Evolutionary conservation across 257 asterid species (phyloP).

Genomic region (Asclepias syriaca): DNA sequence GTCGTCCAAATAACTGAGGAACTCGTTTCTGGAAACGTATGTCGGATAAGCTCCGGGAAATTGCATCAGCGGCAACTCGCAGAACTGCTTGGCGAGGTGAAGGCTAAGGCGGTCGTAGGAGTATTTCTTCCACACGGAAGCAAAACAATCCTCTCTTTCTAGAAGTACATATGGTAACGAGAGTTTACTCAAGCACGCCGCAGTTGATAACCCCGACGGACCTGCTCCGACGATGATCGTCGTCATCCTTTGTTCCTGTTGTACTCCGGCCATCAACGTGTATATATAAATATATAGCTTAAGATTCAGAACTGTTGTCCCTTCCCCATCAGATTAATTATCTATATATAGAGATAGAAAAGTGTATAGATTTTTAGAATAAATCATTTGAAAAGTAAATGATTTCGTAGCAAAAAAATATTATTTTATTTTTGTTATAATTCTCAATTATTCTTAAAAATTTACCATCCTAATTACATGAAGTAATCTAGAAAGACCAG

Average conservation of each 20-base stretch:
- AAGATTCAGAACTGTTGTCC: not conserved
- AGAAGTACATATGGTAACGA: slow-evolving; percentile 54
- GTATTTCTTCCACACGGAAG: slow-evolving; percentile 66
- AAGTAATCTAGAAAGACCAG: too few species aligned
- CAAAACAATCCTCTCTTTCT: slow-evolving; percentile 66
- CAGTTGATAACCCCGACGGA: slow-evolving; percentile 67
- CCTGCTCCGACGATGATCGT: slow-evolving; percentile 70
- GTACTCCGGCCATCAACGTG: slow-evolving; percentile 6
- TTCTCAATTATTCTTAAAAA: too few species aligned
- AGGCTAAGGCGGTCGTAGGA: slow-evolving; percentile 75
- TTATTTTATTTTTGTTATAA: too few species aligned
- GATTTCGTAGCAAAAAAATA: too few species aligned
- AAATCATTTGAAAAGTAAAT: too few species aligned
- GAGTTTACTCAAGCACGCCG: slow-evolving; percentile 46
- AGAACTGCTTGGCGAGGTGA: slow-evolving; percentile 51
- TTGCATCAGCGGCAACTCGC: slow-evolving; percentile 49
- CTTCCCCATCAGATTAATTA: too few species aligned
- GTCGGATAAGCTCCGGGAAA: slow-evolving; percentile 46
- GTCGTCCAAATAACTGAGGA: slow-evolving; percentile 48
- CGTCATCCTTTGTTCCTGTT: slow-evolving; percentile 1
- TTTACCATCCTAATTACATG: too few species aligned
- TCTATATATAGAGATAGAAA: too few species aligned
- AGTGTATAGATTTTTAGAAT: too few species aligned
- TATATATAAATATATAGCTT: not conserved
- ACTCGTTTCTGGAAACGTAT: slow-evolving; percentile 32